Evolutionary conservation across 2,329 filamentous ascomycete genomes (phyloP).

Genomic region (Colletotrichum sp.): DNA sequence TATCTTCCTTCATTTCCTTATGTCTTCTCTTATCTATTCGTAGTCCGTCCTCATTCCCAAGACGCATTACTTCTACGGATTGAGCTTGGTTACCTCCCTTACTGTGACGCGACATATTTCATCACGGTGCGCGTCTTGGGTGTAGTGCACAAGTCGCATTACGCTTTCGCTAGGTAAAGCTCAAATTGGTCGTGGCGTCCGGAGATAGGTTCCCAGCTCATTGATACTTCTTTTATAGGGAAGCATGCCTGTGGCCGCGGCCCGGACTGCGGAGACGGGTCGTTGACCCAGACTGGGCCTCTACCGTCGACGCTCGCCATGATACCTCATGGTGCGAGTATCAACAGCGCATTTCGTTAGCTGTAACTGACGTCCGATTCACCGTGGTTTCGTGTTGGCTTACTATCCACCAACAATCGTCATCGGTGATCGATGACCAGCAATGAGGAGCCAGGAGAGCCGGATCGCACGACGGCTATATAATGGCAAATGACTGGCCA

Average conservation of each 20-base stretch:
- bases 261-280: not conserved
- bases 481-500: rapidly evolving
- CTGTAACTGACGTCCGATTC: too few relatives aligned
- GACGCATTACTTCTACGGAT: rapidly evolving
- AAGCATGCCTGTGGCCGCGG: not conserved
- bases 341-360: rapidly evolving
- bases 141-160: not conserved
- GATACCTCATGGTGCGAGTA: not conserved
- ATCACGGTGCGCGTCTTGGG: not conserved
- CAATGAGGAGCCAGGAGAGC: too few relatives aligned
- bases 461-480: too few relatives aligned
- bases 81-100: not conserved
- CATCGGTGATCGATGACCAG: too few relatives aligned
- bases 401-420: rapidly evolving
- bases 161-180: not conserved
- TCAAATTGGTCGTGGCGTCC: rapidly evolving
- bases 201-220: rapidly evolving
- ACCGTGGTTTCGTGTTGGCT: too few relatives aligned
- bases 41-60: not conserved
- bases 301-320: not conserved
- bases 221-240: not conserved
- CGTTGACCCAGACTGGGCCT: not conserved
- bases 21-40: not conserved
- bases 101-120: rapidly evolving
- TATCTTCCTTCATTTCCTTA: not conserved